Evolutionary conservation across 148 eudicot genomes (phyloP).

Genomic region (Camellia lanceoleosa): DNA sequence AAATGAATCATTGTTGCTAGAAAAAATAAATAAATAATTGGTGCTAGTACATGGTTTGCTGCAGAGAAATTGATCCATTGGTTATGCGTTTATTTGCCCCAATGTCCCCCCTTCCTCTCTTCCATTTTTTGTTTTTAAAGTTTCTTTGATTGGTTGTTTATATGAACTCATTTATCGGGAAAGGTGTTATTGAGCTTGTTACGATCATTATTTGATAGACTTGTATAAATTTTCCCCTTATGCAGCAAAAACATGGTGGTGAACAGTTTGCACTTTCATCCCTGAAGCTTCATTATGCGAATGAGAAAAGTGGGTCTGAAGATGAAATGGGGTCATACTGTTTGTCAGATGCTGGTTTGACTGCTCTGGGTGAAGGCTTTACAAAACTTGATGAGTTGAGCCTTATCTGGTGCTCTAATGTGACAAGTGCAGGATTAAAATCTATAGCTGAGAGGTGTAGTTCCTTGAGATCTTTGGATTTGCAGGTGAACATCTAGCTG

Average conservation of each 20-base stretch:
- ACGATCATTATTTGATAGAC: not conserved
- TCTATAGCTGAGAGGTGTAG: constrained; percentile 64
- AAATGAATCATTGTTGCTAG: not conserved
- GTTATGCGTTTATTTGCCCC: not conserved
- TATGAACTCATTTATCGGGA: not conserved
- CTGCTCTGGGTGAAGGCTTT: constrained; percentile 54
- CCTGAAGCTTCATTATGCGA: constrained; percentile 22
- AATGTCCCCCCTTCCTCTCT: too few relatives aligned
- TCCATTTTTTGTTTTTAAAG: not conserved
- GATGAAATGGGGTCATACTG: constrained; percentile 43
- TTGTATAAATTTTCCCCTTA: not conserved
- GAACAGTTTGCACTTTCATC: constrained; percentile 19
- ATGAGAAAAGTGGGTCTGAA: constrained; percentile 30
- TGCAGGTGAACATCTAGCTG: constrained; percentile 50
- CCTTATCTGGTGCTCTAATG: constrained; percentile 81
- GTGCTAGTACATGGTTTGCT: not conserved
- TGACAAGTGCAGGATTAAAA: constrained; percentile 52
- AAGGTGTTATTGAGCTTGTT: not conserved
- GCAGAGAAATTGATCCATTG: not conserved
- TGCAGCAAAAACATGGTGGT: constrained; percentile 46
- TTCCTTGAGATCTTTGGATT: constrained; percentile 62
- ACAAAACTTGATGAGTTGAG: constrained; percentile 62
- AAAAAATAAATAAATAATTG: not conserved
- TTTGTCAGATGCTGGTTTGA: constrained; percentile 63
- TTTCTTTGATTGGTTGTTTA: not conserved